Conservation (phyloP, 768 basidiomycete species). For the Myochromella boudieri region DNA sequence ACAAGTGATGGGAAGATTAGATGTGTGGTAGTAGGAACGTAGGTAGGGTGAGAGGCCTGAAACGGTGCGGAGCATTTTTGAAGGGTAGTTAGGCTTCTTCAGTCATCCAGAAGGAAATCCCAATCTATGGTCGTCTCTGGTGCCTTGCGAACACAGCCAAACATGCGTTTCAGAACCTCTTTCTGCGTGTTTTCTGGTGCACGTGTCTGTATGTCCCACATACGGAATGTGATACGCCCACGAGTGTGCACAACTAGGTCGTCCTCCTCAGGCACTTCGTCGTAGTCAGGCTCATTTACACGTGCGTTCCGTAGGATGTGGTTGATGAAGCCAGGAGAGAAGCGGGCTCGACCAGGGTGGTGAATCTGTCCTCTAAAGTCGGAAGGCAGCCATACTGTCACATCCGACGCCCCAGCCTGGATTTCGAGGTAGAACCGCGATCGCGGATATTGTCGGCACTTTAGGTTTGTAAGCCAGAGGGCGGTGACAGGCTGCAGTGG, state of each 20-base stretch:
- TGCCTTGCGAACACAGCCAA: constrained; percentile 55
- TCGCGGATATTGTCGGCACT: constrained; percentile 59
- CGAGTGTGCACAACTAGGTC: constrained; percentile 61
- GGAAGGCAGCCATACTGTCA: constrained; percentile 77
- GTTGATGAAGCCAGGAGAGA: constrained; percentile 76
- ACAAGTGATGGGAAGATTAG: background rate
- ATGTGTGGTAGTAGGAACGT: background rate
- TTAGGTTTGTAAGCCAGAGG: constrained; percentile 14
- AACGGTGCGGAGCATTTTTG: background rate
- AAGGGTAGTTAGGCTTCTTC: no score
- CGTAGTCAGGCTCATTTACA: constrained; percentile 40
- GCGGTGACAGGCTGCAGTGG: constrained; percentile 2
- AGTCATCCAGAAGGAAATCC: constrained; percentile 80
- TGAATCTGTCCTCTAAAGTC: constrained; percentile 74
- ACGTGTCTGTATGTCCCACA: constrained; percentile 75
- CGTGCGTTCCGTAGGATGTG: constrained; percentile 56
- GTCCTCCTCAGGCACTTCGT: constrained; percentile 45
- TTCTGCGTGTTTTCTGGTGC: constrained; percentile 62
- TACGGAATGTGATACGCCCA: constrained; percentile 65
- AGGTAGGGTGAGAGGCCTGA: constrained; percentile 2
- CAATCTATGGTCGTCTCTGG: constrained; percentile 65
- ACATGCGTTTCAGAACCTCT: constrained; percentile 64
- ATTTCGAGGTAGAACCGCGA: constrained; percentile 66
- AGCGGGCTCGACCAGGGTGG: constrained; percentile 48
- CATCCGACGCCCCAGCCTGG: constrained; percentile 61